Evolutionary conservation across 1,284 basidiomycete genomes (phyloP).

Genomic region (Mycena citricolor): DNA sequence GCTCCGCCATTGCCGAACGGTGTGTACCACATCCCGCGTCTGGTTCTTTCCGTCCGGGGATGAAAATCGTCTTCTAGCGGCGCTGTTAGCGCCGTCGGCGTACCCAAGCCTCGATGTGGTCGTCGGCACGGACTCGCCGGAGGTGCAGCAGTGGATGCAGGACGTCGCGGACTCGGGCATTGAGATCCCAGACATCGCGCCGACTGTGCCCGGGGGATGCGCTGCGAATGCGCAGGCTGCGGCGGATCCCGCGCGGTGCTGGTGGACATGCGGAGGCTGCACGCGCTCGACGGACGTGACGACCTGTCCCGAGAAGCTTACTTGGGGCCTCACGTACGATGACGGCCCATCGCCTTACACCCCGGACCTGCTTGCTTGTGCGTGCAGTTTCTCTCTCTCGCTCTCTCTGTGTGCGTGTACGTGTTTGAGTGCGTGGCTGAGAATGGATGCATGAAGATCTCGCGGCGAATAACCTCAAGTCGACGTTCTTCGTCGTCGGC

Average conservation of each 20-base stretch:
- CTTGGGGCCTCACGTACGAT: slow-evolving; percentile 73
- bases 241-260: slow-evolving; percentile 60
- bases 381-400: no score
- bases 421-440: no score
- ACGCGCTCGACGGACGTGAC: slow-evolving; percentile 67
- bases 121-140: slow-evolving; percentile 65
- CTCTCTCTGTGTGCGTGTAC: no score
- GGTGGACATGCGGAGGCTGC: slow-evolving; percentile 89
- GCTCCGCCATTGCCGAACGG: slow-evolving; percentile 54
- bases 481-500: slow-evolving; percentile 88
- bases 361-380: slow-evolving; percentile 65
- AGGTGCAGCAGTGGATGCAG: slow-evolving; percentile 74
- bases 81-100: slow-evolving; percentile 42
- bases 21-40: slow-evolving; percentile 28
- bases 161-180: slow-evolving; percentile 58
- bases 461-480: slow-evolving; percentile 64
- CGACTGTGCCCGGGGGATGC: slow-evolving; percentile 61
- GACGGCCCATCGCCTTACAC: slow-evolving; percentile 84
- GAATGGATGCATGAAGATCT: no score
- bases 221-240: slow-evolving; percentile 59
- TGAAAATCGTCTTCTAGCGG: slow-evolving; percentile 32
- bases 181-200: slow-evolving; percentile 50
- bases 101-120: slow-evolving; percentile 73
- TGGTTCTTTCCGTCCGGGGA: slow-evolving; percentile 21
- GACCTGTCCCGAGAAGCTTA: slow-evolving; percentile 68